Base-by-base conservation (phyloP, 192 early-diverging fungal genomes). In the Coemansia sp. region DNA sequence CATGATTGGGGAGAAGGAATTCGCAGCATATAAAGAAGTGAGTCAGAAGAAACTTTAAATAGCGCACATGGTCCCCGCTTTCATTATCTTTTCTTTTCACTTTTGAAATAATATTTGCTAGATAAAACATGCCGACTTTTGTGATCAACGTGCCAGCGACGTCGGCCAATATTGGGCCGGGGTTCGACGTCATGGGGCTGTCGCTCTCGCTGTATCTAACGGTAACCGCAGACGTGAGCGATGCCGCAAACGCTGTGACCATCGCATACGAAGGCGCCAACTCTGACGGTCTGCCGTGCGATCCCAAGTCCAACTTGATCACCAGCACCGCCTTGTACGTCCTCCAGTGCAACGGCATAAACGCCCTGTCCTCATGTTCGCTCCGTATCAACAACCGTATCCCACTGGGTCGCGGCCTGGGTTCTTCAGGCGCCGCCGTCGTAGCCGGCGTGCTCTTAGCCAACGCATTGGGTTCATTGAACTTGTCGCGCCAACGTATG, bases 111-210 rank as follows among this genome's bases (percentile, higher is more conserved):
- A 2, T 34, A 34, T 34, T 34, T 7, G 31, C 31, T 34, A 8
- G 31, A 34, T 34, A 34, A 51, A 71, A 63, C 56, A 18, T 56
- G 21, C 58, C 42, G 34, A 70, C 42, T 31, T 68, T 68, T 54
- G 52, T 40, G 10, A 93, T 99, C 74, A 81, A 71, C 20, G 93
- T 95, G n/a, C 96, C 97, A 6, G 89, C 90, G 24, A 95, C 96
- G 9, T 91, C 97, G n/a, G 90, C 97, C 57, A 99, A 99, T 76
- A 88, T 99, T 51, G 97, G 97, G 14, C 95, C 96, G 15, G 97
- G 97, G 37, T 99, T 95, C 71, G 97, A 99, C 73, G 89, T 91
- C 20, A 85, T 99, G 38, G 97, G 97, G 21, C 84, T 93, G 4
- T 89, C 92, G 25, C 87, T 97, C 17, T 92, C 90, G n/a, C 81